A percentile compares a stretch with the other conserved stretches of the same genome.
These are phyloP conservation scores for Ganoderma multipileum DNA, from an alignment of 1,284 basidiomycete genomes.

Conservation along the genomic window DNA sequence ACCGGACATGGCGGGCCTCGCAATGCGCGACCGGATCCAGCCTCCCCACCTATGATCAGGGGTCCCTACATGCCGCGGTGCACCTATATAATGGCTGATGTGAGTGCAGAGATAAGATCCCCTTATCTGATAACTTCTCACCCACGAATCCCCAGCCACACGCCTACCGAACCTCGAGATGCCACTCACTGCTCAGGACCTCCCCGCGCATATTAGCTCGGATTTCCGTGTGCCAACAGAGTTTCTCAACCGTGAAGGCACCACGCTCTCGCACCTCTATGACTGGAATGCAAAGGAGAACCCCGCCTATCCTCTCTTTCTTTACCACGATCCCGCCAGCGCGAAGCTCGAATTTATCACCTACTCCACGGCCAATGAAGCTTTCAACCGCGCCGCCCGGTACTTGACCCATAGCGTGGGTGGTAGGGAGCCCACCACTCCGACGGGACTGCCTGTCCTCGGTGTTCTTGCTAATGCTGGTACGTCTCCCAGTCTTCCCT, in stretches of 20 bases:
- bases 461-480: slow-evolving; percentile 25
- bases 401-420: slow-evolving; percentile 18
- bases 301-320: slow-evolving; percentile 28
- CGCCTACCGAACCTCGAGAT: slow-evolving; percentile 7
- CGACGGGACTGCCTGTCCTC: slow-evolving; percentile 24
- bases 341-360: slow-evolving; percentile 21
- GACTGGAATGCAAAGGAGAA: slow-evolving; percentile 24
- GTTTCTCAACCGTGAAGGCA: slow-evolving; percentile 7
- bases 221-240: slow-evolving; percentile 18
- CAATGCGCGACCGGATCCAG: no score
- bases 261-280: slow-evolving; percentile 19
- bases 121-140: not conserved
- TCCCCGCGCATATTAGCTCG: slow-evolving; percentile 22
- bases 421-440: slow-evolving; percentile 1
- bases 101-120: not conserved
- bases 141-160: not conserved
- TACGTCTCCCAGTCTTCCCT: not conserved
- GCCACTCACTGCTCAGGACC: slow-evolving; percentile 20
- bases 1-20: no score
- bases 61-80: no score
- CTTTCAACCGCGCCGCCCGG: slow-evolving; percentile 28
- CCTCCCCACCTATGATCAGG: not conserved
- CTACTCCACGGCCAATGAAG: slow-evolving; percentile 18
- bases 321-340: slow-evolving; percentile 22
- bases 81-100: not conserved